Percentiles rank a stretch among this genome's conserved stretches.
phyloP scores from a whole-genome alignment of 2,329 filamentous ascomycete species.

The Chrysoporthe deuterocubensis region DNA sequence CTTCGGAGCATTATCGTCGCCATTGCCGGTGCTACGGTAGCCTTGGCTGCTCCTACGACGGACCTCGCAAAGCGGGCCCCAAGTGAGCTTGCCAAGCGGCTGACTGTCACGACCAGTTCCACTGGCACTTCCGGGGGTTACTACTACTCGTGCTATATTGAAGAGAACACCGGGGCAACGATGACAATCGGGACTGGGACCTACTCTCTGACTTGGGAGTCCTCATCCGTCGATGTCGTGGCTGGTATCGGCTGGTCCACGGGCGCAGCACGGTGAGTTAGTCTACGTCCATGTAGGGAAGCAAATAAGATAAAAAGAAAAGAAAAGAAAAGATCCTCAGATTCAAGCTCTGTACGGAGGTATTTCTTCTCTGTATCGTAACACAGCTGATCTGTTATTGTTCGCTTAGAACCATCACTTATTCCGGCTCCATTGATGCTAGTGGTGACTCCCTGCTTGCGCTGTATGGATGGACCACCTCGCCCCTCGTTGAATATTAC shows the following conservation, averaged over 20 bases:
- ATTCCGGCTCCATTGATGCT: conserved; percentile 15
- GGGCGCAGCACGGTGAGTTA: conserved; percentile 21
- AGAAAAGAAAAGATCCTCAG: neutral
- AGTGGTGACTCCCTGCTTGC: conserved; percentile 19
- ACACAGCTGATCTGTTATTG: neutral
- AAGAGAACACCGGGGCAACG: conserved; percentile 12
- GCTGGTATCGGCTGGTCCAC: conserved; percentile 22
- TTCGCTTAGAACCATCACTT: conserved; percentile 10
- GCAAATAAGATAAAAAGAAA: too few relatives aligned
- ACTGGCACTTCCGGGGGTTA: conserved; percentile 14
- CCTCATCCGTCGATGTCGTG: conserved; percentile 19
- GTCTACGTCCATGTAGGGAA: neutral
- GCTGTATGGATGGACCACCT: conserved; percentile 40
- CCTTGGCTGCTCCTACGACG: conserved; percentile 14
- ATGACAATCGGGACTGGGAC: conserved; percentile 19
- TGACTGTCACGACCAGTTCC: conserved; percentile 15
- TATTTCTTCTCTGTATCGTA: neutral
- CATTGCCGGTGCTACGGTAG: conserved; percentile 7
- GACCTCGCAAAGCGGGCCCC: conserved; percentile 9
- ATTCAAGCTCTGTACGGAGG: too few relatives aligned
- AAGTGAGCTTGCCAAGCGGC: conserved; percentile 15
- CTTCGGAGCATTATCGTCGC: conserved; percentile 12
- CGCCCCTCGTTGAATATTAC: conserved; percentile 38
- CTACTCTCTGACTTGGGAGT: conserved; percentile 15
- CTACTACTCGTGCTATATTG: conserved; percentile 20